Evolutionary conservation across 2,329 filamentous ascomycete genomes (phyloP).

Genomic region (Calonectria pseudoreteaudii): DNA sequence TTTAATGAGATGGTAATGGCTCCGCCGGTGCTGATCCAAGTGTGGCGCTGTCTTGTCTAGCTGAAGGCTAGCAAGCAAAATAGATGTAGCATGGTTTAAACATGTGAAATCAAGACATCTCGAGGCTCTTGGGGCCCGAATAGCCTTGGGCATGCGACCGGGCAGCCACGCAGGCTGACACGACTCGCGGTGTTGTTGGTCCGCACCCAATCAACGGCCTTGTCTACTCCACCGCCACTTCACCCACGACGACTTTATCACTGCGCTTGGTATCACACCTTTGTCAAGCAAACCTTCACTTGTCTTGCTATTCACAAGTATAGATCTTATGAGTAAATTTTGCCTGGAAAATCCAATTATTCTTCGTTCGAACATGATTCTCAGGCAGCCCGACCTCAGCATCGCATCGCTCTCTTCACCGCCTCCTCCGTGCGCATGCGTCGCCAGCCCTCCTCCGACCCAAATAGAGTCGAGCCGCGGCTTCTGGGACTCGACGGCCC

Average conservation of each 20-base stretch:
- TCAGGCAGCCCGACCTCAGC: background rate
- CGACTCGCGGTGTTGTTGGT: background rate
- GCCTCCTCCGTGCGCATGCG: background rate
- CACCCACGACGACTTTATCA: background rate
- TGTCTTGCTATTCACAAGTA: background rate
- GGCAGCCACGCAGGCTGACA: constrained; percentile 2
- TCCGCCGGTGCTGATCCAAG: background rate
- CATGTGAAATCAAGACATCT: background rate
- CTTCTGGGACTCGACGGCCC: background rate
- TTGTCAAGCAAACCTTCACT: background rate
- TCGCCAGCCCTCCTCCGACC: background rate
- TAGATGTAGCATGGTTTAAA: background rate
- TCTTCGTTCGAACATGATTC: background rate
- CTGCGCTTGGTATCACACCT: background rate
- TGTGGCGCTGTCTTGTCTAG: background rate
- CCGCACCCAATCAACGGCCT: background rate
- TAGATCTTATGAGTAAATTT: background rate
- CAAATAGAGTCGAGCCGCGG: background rate
- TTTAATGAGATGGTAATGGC: background rate
- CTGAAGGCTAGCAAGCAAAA: background rate
- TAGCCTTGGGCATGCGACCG: background rate
- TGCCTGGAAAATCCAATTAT: too few relatives aligned
- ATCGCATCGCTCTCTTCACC: background rate
- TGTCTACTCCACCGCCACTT: background rate
- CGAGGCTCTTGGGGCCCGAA: background rate